phyloP scores from a whole-genome alignment of 495 filamentous ascomycete species.

The Bombardia bombarda region DNA sequence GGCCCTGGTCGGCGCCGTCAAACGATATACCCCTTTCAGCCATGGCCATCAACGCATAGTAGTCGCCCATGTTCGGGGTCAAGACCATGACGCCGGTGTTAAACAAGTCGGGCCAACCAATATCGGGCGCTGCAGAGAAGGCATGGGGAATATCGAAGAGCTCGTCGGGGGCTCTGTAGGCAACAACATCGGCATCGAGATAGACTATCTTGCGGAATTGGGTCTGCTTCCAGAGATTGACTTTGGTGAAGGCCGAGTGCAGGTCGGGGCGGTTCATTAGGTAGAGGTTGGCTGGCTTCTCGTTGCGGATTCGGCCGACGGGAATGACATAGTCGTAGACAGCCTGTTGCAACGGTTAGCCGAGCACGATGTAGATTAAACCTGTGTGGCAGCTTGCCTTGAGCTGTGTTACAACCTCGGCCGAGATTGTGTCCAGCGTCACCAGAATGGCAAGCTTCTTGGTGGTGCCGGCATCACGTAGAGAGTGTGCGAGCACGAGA shows the following conservation, averaged over 20 bases:
- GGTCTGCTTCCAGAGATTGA: slow-evolving; percentile 84
- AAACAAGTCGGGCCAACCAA: slow-evolving; percentile 98
- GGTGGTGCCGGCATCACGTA: slow-evolving; percentile 82
- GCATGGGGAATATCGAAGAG: slow-evolving; percentile 67
- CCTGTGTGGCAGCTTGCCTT: slow-evolving; percentile 40
- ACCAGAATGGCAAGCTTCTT: slow-evolving; percentile 81
- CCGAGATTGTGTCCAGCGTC: slow-evolving; percentile 65
- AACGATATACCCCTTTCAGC: slow-evolving; percentile 85
- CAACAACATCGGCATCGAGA: slow-evolving; percentile 83
- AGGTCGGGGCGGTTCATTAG: slow-evolving; percentile 90
- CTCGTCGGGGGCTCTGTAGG: slow-evolving; percentile 83
- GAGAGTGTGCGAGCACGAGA: slow-evolving; percentile 85
- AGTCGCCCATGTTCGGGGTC: slow-evolving; percentile 78
- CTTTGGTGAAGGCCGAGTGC: slow-evolving; percentile 89
- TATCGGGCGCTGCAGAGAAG: slow-evolving; percentile 89
- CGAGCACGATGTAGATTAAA: not conserved
- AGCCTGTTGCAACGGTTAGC: slow-evolving; percentile 40
- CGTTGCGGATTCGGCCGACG: slow-evolving; percentile 68
- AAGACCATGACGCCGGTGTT: slow-evolving; percentile 94
- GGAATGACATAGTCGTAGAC: slow-evolving; percentile 87
- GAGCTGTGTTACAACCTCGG: slow-evolving; percentile 67
- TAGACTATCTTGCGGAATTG: slow-evolving; percentile 90
- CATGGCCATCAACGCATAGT: slow-evolving; percentile 73
- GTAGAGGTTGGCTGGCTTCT: slow-evolving; percentile 71
- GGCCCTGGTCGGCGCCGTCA: slow-evolving; percentile 93